phyloP scores from a whole-genome alignment of 148 eudicot genomes.

The Amaranthus palmeri region DNA sequence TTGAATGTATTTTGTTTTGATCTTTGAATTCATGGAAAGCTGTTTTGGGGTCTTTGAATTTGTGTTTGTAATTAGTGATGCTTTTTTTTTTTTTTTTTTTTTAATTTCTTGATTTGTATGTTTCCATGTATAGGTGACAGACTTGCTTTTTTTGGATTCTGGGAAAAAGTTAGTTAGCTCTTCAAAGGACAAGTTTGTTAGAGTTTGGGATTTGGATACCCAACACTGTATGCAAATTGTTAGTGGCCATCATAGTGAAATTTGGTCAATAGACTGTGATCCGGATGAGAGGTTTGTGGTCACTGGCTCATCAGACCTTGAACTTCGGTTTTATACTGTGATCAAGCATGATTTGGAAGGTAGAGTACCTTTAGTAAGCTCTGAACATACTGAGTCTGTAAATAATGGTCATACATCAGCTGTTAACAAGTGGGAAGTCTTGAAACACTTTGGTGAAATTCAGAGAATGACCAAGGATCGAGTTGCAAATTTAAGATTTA shows the following conservation, averaged over 20 bases:
- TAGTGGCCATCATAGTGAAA: conserved; percentile 94
- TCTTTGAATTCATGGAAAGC: background rate
- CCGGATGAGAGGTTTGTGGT: conserved; percentile 81
- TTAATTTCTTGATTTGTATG: conserved; percentile 13
- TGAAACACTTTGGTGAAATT: conserved; percentile 85
- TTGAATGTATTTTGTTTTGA: background rate
- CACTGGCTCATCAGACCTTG: conserved; percentile 83
- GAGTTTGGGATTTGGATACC: conserved; percentile 97
- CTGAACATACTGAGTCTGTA: conserved; percentile 28
- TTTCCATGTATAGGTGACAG: conserved; percentile 61
- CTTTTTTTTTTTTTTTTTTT: background rate
- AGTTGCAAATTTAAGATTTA: conserved; percentile 76
- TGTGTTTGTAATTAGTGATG: background rate
- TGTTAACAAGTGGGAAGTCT: conserved; percentile 71
- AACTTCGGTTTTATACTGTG: conserved; percentile 70
- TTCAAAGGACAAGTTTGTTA: conserved; percentile 92
- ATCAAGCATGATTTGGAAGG: conserved; percentile 42
- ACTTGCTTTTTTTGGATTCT: conserved; percentile 75
- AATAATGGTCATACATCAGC: conserved; percentile 23
- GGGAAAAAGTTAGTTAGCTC: conserved; percentile 83
- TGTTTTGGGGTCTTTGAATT: background rate
- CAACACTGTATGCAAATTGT: conserved; percentile 93
- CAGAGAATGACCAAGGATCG: conserved; percentile 77
- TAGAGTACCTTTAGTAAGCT: conserved; percentile 25
- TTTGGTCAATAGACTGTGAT: conserved; percentile 86